Conservation (phyloP, 2,329 filamentous ascomycete genomes). For the Pseudodiploospora longispora region DNA sequence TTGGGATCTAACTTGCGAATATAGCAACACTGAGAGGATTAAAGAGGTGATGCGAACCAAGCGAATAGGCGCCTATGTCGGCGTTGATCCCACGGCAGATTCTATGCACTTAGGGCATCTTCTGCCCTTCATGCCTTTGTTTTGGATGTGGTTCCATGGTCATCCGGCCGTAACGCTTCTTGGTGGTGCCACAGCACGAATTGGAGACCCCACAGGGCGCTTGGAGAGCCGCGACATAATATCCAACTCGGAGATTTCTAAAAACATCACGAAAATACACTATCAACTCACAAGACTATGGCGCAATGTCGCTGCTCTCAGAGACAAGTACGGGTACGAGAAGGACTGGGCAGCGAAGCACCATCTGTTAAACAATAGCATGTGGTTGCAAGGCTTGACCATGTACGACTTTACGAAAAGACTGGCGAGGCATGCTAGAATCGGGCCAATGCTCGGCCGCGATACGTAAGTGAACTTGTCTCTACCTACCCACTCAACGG, state of each 20-base stretch:
- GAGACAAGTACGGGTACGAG: constrained; percentile 55
- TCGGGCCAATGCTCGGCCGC: constrained; percentile 80
- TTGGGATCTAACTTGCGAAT: too few relatives aligned
- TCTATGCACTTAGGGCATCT: constrained; percentile 77
- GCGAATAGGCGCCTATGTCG: constrained; percentile 68
- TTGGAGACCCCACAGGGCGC: constrained; percentile 72
- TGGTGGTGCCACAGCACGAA: constrained; percentile 66
- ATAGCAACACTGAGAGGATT: constrained; percentile 43
- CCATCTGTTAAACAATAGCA: constrained; percentile 69
- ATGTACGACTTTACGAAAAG: constrained; percentile 68
- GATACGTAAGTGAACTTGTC: constrained; percentile 60
- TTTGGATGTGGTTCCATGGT: constrained; percentile 76
- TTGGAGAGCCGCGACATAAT: constrained; percentile 52
- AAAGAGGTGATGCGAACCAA: constrained; percentile 55
- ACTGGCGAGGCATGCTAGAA: constrained; percentile 63
- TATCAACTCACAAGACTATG: constrained; percentile 67
- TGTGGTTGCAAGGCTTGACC: constrained; percentile 68
- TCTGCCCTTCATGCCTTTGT: constrained; percentile 72
- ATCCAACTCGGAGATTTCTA: constrained; percentile 41
- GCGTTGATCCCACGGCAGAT: constrained; percentile 72
- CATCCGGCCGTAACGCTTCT: constrained; percentile 59
- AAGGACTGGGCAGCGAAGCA: constrained; percentile 58
- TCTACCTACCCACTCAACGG: background rate
- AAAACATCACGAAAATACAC: constrained; percentile 61
- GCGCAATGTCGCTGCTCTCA: constrained; percentile 61